Base-by-base conservation (phyloP, 768 basidiomycete species). In the Mycena epipterygia region DNA sequence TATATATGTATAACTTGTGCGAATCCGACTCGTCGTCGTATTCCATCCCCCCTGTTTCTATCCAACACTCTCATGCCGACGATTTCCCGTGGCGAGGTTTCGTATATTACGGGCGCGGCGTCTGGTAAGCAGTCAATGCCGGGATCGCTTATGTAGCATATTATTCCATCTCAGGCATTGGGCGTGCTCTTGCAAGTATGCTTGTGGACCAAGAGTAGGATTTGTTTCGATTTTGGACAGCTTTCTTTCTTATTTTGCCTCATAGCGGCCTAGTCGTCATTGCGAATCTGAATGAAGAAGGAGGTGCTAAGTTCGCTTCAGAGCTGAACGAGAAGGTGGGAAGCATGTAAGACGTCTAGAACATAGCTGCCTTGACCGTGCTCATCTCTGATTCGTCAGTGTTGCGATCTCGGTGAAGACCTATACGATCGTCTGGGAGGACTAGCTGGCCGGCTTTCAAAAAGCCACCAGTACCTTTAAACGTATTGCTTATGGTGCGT, bases 401-500 rank as follows among this genome's bases (percentile, higher is more conserved):
- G 70, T 75, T 12, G 72, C 70, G 0, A 75, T 75, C 44, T 61
- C 72, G 9, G 67, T 62, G 30, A 63, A 72, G 52, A 55, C 68
- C 9, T 64, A 75, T 42, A 73, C 74, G 9, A 73, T 67, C 0
- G 55, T 67, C 14, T 75, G 72, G 72, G 74, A 75, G 25, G 69
- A 75, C 16, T 72, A 75, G 37, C 42, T 71, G 5, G 70, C 72
- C 2, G 74, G 64, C 8, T 75, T 73, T 55, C 60, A 75, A 23
- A 27, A 58, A 2, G 72, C 72, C 27, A 68, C 42, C 2, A 23
- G 44, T 21, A 65, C 35, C 5, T 75, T 75, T 41, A 71, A 73
- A 41, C 58, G 72, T 33, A 68, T 75, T 23, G 74, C 73, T 27
- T 75, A 75, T 30, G 72, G 74, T 74, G 51, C 58, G 66, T 64